phyloP scores from a whole-genome alignment of 345 rosid species.

The Linum tenue region DNA sequence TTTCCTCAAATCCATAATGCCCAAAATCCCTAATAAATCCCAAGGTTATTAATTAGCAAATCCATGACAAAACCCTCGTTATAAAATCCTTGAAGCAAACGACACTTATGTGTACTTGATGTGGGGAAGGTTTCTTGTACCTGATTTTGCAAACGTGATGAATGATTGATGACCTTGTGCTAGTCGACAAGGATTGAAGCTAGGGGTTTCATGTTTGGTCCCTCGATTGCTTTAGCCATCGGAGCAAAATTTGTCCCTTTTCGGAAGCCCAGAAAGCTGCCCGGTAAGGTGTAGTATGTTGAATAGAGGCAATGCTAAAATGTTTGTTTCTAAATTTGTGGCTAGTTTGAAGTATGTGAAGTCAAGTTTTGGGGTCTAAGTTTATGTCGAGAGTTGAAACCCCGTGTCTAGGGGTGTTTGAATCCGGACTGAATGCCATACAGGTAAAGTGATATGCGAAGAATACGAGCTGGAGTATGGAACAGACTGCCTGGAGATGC shows the following conservation, averaged over 20 bases:
- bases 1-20: too few species aligned
- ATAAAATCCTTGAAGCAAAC: too few species aligned
- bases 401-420: too few species aligned
- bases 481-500: slow-evolving; percentile 76
- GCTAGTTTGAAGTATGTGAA: background rate
- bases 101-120: background rate
- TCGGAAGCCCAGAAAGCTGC: slow-evolving; percentile 74
- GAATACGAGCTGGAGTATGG: slow-evolving; percentile 79
- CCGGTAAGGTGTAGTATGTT: slow-evolving; percentile 34
- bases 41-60: too few species aligned
- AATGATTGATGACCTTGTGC: background rate
- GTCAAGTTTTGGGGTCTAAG: too few species aligned
- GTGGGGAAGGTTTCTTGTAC: background rate
- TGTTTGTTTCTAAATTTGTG: slow-evolving; percentile 1
- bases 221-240: slow-evolving; percentile 79
- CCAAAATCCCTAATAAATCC: too few species aligned
- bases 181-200: slow-evolving; percentile 62
- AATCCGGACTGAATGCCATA: too few species aligned
- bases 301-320: too few species aligned
- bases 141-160: too few species aligned
- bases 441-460: slow-evolving; percentile 69
- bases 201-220: slow-evolving; percentile 90
- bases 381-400: too few species aligned
- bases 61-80: too few species aligned
- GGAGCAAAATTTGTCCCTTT: slow-evolving; percentile 90